Evolutionary conservation across 768 basidiomycete species (phyloP), one percentile per base, ranked within the genome.

Genomic region (Ramaria sp.): DNA sequence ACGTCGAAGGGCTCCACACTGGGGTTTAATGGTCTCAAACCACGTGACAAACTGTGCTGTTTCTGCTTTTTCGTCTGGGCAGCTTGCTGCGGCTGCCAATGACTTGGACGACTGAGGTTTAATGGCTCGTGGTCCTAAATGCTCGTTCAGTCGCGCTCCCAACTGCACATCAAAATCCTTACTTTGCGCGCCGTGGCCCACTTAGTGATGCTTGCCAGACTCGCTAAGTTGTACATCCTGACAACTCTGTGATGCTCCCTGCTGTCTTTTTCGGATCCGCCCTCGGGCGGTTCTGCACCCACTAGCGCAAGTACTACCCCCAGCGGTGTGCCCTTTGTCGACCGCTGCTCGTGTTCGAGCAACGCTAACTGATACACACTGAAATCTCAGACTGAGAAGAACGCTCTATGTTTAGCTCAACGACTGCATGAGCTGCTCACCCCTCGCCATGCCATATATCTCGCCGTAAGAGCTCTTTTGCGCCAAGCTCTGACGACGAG

Each of bases 181-280:
- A 84, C 89, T 69, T 83, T 84, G 58, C 85, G 82, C 10, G 82
- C 71, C 17, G 84, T 70, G 0, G 80, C 75, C 86, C 86, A 91
- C 63, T 81, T 83, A 1, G 86, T 87, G 12, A 92, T 75, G 62
- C 78, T 90, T 9, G 78, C 76, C 6, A 92, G 69, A 65, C 88
- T 88, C 19, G 81, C 74, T 19, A 92, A 73, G 63, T 83, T 91
- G 67, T 92, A 92, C 88, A 92, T 91, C 41, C 90, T 80, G 41
- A 91, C 69, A 7, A 74, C 72, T 48, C 48, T 56, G 37, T 82
- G 75, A 39, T 74, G 63, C 7, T 74, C 67, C 61, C 88, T 86
- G 51, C 75, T 68, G 38, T 87, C 82, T 59, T 77, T 80, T n/a
- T 62, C 63, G n/a, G 27, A 42, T 51, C 42, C 42, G 19, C 55